Conservation (phyloP, 371 early-diverging fungal species). For the Thermomucor indicae-seudaticae region DNA sequence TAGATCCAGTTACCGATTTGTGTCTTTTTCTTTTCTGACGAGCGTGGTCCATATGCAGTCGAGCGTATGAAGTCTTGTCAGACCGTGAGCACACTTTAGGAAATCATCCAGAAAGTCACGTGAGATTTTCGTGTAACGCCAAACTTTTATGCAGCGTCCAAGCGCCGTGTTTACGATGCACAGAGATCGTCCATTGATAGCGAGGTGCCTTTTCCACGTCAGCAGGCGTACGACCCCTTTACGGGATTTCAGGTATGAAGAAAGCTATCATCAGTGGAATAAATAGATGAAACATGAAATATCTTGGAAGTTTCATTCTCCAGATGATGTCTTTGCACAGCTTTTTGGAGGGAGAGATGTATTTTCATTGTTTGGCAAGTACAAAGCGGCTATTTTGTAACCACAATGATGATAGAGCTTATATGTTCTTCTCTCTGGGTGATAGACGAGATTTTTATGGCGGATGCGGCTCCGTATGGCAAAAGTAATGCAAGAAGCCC, state of each 20-base stretch:
- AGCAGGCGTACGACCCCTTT: slow-evolving; percentile 13
- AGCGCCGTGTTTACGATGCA: too few relatives aligned
- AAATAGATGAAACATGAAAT: not conserved
- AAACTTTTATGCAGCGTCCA: too few relatives aligned
- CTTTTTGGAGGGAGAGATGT: slow-evolving; percentile 25
- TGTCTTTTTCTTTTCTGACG: not conserved
- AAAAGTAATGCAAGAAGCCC: slow-evolving; percentile 6
- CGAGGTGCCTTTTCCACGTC: too few relatives aligned
- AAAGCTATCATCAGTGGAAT: not conserved
- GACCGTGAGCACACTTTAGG: slow-evolving; percentile 29
- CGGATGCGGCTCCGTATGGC: slow-evolving; percentile 2
- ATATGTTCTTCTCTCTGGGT: too few relatives aligned
- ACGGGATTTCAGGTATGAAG: slow-evolving; percentile 22
- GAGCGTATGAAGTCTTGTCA: slow-evolving; percentile 50
- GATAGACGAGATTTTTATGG: too few relatives aligned
- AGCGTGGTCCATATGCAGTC: slow-evolving; percentile 8
- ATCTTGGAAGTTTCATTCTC: slow-evolving; percentile 35
- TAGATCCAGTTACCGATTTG: slow-evolving; percentile 9
- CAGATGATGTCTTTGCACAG: slow-evolving; percentile 40
- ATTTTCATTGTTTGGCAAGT: not conserved
- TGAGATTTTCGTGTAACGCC: too few relatives aligned
- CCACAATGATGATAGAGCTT: too few relatives aligned
- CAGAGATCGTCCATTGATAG: too few relatives aligned
- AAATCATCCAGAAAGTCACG: not conserved
- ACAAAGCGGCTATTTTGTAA: not conserved